Evolutionary conservation across 2,329 filamentous ascomycete species (phyloP).

Genomic region (Alternaria sp.): DNA sequence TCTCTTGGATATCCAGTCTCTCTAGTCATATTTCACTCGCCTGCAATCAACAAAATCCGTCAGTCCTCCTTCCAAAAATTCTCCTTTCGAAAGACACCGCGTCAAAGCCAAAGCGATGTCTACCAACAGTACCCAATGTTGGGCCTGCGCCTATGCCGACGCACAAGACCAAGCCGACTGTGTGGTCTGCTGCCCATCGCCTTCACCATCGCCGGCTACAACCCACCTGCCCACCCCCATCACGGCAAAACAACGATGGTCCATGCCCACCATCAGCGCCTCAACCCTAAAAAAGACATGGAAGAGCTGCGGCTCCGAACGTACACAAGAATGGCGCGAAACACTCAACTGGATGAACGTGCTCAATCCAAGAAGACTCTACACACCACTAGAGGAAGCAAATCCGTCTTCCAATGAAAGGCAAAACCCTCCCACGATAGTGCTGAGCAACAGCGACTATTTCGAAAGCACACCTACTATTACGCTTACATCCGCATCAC

Average conservation of each 20-base stretch:
- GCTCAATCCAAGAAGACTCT: neutral
- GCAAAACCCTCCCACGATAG: neutral
- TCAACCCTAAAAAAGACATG: neutral
- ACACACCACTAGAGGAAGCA: neutral
- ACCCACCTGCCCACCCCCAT: neutral
- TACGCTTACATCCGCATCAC: neutral
- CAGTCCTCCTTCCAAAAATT: neutral
- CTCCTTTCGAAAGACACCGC: neutral
- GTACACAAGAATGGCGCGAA: neutral
- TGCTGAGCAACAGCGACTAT: neutral
- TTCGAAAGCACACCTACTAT: neutral
- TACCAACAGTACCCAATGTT: neutral
- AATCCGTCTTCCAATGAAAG: neutral
- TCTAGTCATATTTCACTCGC: neutral
- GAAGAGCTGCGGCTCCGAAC: neutral
- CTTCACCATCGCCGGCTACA: neutral
- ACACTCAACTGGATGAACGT: neutral
- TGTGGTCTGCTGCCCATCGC: neutral
- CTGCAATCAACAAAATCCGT: neutral
- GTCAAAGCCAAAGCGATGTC: neutral
- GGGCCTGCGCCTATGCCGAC: neutral
- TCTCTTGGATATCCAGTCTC: neutral
- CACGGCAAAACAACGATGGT: neutral
- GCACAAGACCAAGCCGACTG: neutral
- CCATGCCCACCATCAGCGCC: neutral